Conservation (phyloP, 2,329 filamentous ascomycete genomes). For the Escovopsis sp. region DNA sequence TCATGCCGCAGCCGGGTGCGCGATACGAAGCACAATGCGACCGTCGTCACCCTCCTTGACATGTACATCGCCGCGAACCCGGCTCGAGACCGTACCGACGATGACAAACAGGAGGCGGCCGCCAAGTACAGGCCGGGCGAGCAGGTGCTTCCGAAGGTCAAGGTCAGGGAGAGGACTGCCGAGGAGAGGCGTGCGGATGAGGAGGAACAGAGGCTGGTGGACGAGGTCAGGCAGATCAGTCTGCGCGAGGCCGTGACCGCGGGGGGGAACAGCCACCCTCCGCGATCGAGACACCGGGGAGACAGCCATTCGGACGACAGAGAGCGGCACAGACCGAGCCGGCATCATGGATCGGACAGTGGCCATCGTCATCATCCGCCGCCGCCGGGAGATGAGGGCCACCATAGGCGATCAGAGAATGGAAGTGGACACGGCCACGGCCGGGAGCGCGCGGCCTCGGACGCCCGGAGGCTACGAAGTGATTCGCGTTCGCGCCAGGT, state of each 20-base stretch:
- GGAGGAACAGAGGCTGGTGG: conserved; percentile 53
- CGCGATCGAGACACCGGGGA: conserved; percentile 14
- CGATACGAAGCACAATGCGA: conserved; percentile 79
- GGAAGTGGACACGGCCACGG: conserved; percentile 10
- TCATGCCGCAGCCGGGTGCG: conserved; percentile 79
- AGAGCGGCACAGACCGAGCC: conserved; percentile 15
- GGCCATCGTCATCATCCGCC: conserved; percentile 15
- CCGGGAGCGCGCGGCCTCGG: conserved; percentile 22
- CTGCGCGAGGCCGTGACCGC: conserved; percentile 49
- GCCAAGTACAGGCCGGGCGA: conserved; percentile 70
- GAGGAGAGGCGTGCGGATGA: conserved; percentile 42
- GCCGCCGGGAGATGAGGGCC: conserved; percentile 9
- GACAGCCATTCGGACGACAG: conserved; percentile 22
- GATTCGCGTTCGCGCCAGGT: conserved; percentile 44
- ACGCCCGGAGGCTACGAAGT: conserved; percentile 22
- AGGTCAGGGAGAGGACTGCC: conserved; percentile 31
- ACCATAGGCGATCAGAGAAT: conserved; percentile 12
- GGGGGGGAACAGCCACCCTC: conserved; percentile 9
- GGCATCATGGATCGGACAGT: conserved; percentile 16
- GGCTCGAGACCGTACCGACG: conserved; percentile 48
- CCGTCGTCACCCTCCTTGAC: conserved; percentile 75
- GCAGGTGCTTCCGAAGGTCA: conserved; percentile 53
- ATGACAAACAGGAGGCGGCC: conserved; percentile 64
- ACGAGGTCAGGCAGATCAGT: conserved; percentile 59
- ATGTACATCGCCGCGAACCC: conserved; percentile 76